These are phyloP conservation scores for Aspergillus avenaceus DNA, from an alignment of 495 filamentous ascomycete genomes.

Conservation along the genomic window DNA sequence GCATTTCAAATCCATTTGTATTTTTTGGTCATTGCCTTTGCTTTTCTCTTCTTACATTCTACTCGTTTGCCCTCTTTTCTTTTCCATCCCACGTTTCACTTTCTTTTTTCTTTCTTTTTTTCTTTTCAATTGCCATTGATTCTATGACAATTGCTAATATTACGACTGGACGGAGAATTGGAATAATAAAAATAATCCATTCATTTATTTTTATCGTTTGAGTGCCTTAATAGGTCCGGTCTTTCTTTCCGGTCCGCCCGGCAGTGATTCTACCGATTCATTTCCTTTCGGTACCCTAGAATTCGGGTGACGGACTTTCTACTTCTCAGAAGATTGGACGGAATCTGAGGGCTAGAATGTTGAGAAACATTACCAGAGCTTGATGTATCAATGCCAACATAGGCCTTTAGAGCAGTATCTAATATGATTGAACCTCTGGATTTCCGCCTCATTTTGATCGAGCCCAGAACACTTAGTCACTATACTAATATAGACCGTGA, in stretches of 20 bases:
- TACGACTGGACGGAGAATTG: background rate
- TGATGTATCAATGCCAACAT: too few relatives aligned
- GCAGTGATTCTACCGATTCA: background rate
- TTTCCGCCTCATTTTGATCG: too few relatives aligned
- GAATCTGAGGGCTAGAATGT: slow-evolving; percentile 37
- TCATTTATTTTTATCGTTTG: background rate
- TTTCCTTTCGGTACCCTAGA: slow-evolving; percentile 5
- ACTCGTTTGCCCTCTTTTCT: too few relatives aligned
- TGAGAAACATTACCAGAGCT: slow-evolving; percentile 41
- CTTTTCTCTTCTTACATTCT: too few relatives aligned
- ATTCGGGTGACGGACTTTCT: background rate
- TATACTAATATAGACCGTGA: too few relatives aligned
- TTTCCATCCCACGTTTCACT: background rate
- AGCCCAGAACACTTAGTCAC: too few relatives aligned
- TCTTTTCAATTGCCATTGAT: background rate
- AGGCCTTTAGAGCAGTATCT: too few relatives aligned
- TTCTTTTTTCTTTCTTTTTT: background rate
- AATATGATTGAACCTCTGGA: too few relatives aligned
- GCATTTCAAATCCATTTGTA: slow-evolving; percentile 7
- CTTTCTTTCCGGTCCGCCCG: slow-evolving; percentile 8
- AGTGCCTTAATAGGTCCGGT: background rate
- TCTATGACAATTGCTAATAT: too few relatives aligned
- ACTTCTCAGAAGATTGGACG: too few relatives aligned
- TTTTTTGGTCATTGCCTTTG: too few relatives aligned
- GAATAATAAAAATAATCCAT: background rate